phyloP scores from a whole-genome alignment of 148 eudicot species.

The Chenopodium formosanum region DNA sequence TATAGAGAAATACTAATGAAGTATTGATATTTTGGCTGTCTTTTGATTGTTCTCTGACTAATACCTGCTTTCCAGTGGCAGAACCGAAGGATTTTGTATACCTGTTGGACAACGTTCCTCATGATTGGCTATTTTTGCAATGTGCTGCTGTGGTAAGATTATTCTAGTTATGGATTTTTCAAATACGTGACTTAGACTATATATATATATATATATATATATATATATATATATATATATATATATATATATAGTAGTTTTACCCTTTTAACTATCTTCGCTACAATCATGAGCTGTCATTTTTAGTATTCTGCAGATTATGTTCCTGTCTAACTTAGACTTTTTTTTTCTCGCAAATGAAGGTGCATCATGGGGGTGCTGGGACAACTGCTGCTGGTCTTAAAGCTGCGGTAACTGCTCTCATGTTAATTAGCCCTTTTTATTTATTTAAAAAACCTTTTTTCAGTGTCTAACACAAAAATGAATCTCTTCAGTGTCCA shows the following conservation, averaged over 20 bases:
- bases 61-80: slow-evolving; percentile 51
- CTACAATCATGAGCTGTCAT: not conserved
- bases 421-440: not conserved
- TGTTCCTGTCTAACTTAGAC: not conserved
- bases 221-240: too few relatives aligned
- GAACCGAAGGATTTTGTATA: slow-evolving; percentile 75
- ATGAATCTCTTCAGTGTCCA: slow-evolving; percentile 59
- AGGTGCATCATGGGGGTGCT: slow-evolving; percentile 89
- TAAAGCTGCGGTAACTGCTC: slow-evolving; percentile 62
- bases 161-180: slow-evolving; percentile 6
- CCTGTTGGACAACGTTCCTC: slow-evolving; percentile 60
- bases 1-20: not conserved
- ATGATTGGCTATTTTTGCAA: slow-evolving; percentile 61
- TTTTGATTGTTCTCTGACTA: not conserved
- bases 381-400: slow-evolving; percentile 88
- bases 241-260: too few relatives aligned
- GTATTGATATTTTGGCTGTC: not conserved
- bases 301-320: not conserved
- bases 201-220: too few relatives aligned
- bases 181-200: not conserved
- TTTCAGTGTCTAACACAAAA: not conserved
- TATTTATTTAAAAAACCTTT: not conserved
- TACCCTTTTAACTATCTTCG: not conserved
- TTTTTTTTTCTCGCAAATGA: not conserved
- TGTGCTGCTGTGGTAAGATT: slow-evolving; percentile 60